Conservation (phyloP, 2,329 filamentous ascomycete genomes). For the Epichloe hybrida region DNA sequence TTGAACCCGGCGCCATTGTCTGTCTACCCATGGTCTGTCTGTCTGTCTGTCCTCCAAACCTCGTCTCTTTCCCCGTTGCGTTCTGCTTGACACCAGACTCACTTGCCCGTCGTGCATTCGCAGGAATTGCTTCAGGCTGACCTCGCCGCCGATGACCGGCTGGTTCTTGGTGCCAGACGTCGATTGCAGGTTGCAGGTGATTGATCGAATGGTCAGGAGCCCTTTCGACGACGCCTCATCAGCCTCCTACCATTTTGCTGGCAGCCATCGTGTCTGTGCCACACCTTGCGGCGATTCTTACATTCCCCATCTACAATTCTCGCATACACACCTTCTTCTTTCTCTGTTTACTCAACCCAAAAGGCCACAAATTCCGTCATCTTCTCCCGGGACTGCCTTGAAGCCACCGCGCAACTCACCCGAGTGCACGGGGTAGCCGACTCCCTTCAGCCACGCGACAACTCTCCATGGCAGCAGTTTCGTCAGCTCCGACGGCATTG, state of each 20-base stretch:
- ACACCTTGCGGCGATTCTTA: too few species aligned
- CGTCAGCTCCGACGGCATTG: slow-evolving; percentile 33
- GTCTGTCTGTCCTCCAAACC: neutral
- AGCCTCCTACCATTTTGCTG: neutral
- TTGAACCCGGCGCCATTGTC: too few species aligned
- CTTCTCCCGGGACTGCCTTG: neutral
- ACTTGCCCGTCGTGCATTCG: neutral
- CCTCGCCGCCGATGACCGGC: slow-evolving; percentile 1
- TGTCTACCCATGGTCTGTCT: too few species aligned
- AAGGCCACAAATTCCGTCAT: neutral
- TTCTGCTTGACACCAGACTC: neutral
- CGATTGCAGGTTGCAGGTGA: neutral
- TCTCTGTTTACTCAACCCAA: neutral
- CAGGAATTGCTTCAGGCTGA: slow-evolving; percentile 2
- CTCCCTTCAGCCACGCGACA: slow-evolving; percentile 10
- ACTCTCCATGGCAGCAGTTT: slow-evolving; percentile 37
- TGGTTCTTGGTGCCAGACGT: neutral
- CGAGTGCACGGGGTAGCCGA: slow-evolving; percentile 14
- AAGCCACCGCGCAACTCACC: neutral
- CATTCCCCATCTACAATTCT: too few species aligned
- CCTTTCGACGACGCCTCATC: slow-evolving; percentile 1
- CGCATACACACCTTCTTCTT: neutral
- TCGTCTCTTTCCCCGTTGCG: neutral
- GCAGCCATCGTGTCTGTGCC: too few species aligned
- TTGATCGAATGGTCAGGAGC: neutral